Percentiles rank a stretch among this genome's conserved stretches.
Evolutionary conservation across 73 alveolate species (phyloP).

Genomic region (Paramecium pentaurelia): DNA sequence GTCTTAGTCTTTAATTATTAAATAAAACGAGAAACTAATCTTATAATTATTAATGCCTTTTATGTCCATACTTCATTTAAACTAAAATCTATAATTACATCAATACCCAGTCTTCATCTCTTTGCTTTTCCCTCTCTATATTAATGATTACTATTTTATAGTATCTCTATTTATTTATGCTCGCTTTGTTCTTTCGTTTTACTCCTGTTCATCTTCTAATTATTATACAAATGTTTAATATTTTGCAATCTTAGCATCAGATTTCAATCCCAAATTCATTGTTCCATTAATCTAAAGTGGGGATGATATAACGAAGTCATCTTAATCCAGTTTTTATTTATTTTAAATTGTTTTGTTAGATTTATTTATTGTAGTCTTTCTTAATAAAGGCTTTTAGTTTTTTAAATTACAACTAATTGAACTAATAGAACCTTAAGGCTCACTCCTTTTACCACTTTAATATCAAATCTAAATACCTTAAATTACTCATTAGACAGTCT

Average conservation of each 20-base stretch:
- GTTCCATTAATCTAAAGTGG: not conserved
- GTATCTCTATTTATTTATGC: not conserved
- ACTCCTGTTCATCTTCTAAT: not conserved
- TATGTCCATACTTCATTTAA: conserved; percentile 9
- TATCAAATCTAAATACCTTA: not conserved
- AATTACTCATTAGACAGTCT: conserved; percentile 25
- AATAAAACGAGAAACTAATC: conserved; percentile 35
- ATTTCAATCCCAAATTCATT: not conserved
- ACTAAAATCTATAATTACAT: not conserved
- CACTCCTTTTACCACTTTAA: conserved; percentile 4
- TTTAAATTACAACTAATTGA: not conserved
- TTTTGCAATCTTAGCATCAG: not conserved
- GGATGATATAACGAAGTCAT: not conserved
- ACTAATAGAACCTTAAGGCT: not conserved
- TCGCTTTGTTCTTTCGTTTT: not conserved
- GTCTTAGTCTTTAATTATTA: conserved; percentile 34
- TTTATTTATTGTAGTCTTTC: not conserved
- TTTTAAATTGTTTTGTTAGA: not conserved
- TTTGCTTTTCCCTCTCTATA: not conserved
- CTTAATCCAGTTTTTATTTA: not conserved
- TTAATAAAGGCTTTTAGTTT: not conserved
- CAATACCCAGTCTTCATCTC: conserved; percentile 9
- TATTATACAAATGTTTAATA: conserved; percentile 19
- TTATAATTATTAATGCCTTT: not conserved
- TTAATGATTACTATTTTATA: not conserved